These are phyloP conservation scores for Phaffia australis DNA, from an alignment of 768 basidiomycete species.

Conservation along the genomic window DNA sequence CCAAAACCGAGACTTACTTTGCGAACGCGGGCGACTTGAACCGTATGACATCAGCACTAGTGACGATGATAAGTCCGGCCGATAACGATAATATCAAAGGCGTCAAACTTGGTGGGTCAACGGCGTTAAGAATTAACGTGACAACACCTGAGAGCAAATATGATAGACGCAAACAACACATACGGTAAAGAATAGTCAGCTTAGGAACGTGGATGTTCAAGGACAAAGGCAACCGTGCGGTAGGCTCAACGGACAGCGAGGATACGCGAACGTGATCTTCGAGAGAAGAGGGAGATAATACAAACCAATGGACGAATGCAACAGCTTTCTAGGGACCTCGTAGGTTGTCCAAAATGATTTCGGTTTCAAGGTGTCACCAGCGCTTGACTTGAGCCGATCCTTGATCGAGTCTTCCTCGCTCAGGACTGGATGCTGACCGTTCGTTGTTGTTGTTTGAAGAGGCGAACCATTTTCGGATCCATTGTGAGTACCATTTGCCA, in stretches of 20 bases:
- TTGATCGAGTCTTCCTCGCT: neutral
- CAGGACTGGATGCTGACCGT: conserved; percentile 5
- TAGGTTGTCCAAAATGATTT: conserved; percentile 22
- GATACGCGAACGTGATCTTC: neutral
- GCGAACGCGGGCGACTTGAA: conserved; percentile 57
- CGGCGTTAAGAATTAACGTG: conserved; percentile 51
- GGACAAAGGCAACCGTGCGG: neutral
- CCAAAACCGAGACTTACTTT: conserved; percentile 6
- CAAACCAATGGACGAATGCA: conserved; percentile 82
- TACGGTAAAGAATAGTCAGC: neutral
- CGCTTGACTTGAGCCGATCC: neutral
- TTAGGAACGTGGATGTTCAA: neutral
- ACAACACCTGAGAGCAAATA: conserved; percentile 31
- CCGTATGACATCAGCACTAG: conserved; percentile 64
- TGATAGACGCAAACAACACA: neutral
- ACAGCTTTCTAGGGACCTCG: conserved; percentile 74
- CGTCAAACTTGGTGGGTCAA: conserved; percentile 42
- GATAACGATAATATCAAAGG: conserved; percentile 55
- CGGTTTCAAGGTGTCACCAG: neutral
- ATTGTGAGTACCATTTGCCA: neutral
- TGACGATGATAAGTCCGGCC: conserved; percentile 55
- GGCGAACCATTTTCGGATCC: neutral
- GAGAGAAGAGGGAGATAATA: conserved; percentile 26
- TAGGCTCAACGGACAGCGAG: neutral
- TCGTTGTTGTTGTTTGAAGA: neutral